Evolutionary conservation across 441 rosid genomes (phyloP), one percentile per base, ranked within the genome.

Genomic region (Lagerstroemia fauriei): DNA sequence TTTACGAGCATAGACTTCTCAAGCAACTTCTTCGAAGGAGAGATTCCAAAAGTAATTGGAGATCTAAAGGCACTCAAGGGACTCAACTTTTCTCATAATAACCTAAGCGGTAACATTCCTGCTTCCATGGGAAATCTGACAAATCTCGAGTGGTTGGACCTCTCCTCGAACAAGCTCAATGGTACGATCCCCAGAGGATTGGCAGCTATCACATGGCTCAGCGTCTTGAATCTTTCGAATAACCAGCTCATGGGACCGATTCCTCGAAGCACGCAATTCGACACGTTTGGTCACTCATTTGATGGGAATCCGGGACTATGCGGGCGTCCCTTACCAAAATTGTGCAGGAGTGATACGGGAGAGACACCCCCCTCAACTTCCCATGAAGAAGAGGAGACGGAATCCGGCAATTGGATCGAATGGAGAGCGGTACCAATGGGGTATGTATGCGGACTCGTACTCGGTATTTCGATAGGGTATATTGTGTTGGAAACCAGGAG

Each of bases 291-390:
- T 9, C 46, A 46, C 75, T 72, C 75, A 7, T 72, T 34, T 18
- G 48, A 34, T 38, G 50, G 75, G 25, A 72, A 72, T n/a, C 46
- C 46, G 13, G 48, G 46, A 20, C 48, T 72, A 18, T 72, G 75
- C 16, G 48, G 75, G 48, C 75, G 18, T 20, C 75, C 75, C n/a
- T 72, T 72, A 25, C 48, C 50, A 72, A 34, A 46, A 34, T 25
- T 8, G 34, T 72, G 75, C 24, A 47, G 83, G 59, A 81, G 91
- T 75, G 85, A 84, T 9, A 92, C 10, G 24, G 27, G 44, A 38
- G 44, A 11, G 11, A 27, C 68, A 18, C 8, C 25, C 16, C 18
- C 68, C 7, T 22, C 68, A 61, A n/a, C 9, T 61, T 61, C 68
- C 68, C 68, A 24, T 22, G 68, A 24, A 20, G 68, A 61, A 61